Evolutionary conservation across 2,329 filamentous ascomycete species (phyloP).

Genomic region (Neoascochyta sp.): DNA sequence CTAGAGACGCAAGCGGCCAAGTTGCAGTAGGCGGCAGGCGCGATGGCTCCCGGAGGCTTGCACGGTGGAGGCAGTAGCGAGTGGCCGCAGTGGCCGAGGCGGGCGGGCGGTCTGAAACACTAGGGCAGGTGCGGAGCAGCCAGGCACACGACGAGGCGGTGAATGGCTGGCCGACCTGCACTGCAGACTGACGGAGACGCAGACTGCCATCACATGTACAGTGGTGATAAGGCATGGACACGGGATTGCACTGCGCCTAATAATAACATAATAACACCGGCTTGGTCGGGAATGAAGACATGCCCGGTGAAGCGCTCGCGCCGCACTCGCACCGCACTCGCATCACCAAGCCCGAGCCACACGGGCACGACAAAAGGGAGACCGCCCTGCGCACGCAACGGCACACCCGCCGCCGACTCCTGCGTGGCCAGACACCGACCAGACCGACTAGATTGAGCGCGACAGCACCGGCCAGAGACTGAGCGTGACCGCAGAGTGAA

Average conservation of each 20-base stretch:
- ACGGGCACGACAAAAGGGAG: too few species aligned
- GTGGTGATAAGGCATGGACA: slow-evolving; percentile 4
- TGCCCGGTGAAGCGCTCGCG: too few species aligned
- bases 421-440: too few species aligned
- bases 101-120: slow-evolving; percentile 8
- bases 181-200: slow-evolving; percentile 3
- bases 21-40: slow-evolving; percentile 2
- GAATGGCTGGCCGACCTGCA: slow-evolving; percentile 4
- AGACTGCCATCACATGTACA: slow-evolving; percentile 6
- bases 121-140: slow-evolving; percentile 4
- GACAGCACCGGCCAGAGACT: too few species aligned
- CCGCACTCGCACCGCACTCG: too few species aligned
- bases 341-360: too few species aligned
- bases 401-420: too few species aligned
- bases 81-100: slow-evolving; percentile 5
- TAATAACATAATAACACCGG: too few species aligned
- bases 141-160: slow-evolving; percentile 8
- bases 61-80: slow-evolving; percentile 8
- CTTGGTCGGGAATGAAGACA: too few species aligned
- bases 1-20: slow-evolving; percentile 7
- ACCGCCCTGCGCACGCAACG: too few species aligned
- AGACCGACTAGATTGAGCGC: too few species aligned
- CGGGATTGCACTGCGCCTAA: slow-evolving; percentile 6
- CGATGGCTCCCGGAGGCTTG: slow-evolving; percentile 8
- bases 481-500: too few species aligned